Evolutionary conservation across 306 rosid species (phyloP).

Genomic region (Rosa persica): DNA sequence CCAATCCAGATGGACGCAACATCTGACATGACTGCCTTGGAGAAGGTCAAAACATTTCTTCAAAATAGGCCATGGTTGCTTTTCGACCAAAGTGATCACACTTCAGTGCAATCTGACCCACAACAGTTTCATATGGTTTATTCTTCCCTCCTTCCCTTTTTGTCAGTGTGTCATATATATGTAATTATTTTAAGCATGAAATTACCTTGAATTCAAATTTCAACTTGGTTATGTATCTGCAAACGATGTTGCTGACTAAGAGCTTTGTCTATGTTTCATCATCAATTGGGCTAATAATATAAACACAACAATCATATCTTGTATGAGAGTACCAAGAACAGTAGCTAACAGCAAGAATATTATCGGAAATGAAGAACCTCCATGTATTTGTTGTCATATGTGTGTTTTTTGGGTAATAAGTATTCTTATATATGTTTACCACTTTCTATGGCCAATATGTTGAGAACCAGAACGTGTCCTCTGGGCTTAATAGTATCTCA

Average conservation of each 20-base stretch:
- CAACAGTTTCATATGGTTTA: conserved; percentile 46
- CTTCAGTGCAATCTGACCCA: conserved; percentile 36
- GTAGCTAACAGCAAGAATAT: neutral
- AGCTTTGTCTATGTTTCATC: conserved; percentile 16
- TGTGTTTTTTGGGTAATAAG: neutral
- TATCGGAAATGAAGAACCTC: neutral
- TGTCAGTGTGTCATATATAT: neutral
- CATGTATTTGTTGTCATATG: neutral
- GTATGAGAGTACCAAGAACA: neutral
- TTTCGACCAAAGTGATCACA: conserved; percentile 34
- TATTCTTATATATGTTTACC: neutral
- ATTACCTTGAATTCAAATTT: neutral
- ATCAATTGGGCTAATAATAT: neutral
- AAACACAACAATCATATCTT: neutral
- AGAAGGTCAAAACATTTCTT: conserved; percentile 25
- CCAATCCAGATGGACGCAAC: conserved; percentile 22
- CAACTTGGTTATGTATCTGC: conserved; percentile 7
- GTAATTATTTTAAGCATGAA: neutral
- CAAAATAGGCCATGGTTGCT: conserved; percentile 61
- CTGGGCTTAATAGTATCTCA: neutral
- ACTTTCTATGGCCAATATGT: neutral
- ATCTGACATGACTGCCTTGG: conserved; percentile 28
- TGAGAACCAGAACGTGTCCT: neutral
- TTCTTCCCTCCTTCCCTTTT: neutral
- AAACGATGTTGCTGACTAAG: neutral